phyloP scores from a whole-genome alignment of 2,329 filamentous ascomycete genomes.

The Corinectria fuckeliana region DNA sequence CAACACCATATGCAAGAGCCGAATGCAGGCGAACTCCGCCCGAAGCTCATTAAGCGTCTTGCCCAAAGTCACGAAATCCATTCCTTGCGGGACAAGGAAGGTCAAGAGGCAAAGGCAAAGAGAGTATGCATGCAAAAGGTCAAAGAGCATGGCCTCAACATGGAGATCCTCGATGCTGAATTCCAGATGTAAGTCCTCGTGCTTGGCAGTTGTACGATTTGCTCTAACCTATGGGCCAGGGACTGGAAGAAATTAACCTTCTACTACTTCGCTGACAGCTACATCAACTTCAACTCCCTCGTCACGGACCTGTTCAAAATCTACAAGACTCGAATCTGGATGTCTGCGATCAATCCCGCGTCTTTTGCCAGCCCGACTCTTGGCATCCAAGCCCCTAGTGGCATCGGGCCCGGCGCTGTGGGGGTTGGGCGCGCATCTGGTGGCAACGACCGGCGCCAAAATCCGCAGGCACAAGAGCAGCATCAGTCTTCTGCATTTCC shows the following conservation, averaged over 20 bases:
- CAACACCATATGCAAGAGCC: conserved; percentile 77
- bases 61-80: conserved; percentile 92
- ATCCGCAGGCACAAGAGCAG: conserved; percentile 48
- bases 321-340: conserved; percentile 99
- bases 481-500: conserved; percentile 46
- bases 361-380: conserved; percentile 85
- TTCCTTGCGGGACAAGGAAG: conserved; percentile 91
- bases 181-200: conserved; percentile 87
- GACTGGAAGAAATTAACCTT: conserved; percentile 99
- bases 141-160: conserved; percentile 89
- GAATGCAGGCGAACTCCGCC: conserved; percentile 79
- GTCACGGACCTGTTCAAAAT: conserved; percentile 99
- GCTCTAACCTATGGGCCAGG: conserved; percentile 57
- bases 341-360: conserved; percentile 98
- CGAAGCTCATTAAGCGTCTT: conserved; percentile 95
- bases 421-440: conserved; percentile 57
- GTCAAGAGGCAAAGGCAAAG: conserved; percentile 97
- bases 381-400: conserved; percentile 72
- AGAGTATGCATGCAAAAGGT: conserved; percentile 97
- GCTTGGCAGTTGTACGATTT: background rate
- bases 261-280: conserved; percentile 97
- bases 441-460: conserved; percentile 55
- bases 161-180: conserved; percentile 98
- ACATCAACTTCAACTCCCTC: conserved; percentile 98
- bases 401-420: conserved; percentile 71